phyloP scores from a whole-genome alignment of 371 early-diverging fungal genomes.

The Lichtheimia ornata region DNA sequence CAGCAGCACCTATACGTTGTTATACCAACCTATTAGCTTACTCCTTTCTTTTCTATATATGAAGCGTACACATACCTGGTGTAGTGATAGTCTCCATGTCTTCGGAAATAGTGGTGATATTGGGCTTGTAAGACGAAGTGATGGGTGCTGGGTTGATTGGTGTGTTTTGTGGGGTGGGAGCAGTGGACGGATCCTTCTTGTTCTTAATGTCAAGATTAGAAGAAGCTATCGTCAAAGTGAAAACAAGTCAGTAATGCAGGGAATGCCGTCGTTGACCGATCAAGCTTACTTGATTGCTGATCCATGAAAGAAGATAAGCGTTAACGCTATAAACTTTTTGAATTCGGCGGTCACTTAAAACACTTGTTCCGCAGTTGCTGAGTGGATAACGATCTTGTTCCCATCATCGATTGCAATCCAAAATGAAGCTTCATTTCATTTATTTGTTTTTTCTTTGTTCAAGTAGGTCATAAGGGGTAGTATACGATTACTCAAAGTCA shows the following conservation, averaged over 20 bases:
- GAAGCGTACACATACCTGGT: slow-evolving; percentile 19
- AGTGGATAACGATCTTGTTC: no score
- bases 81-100: slow-evolving; percentile 49
- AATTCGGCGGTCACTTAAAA: no score
- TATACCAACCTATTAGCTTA: neutral
- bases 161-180: slow-evolving; percentile 54
- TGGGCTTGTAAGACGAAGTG: slow-evolving; percentile 40
- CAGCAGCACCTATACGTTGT: slow-evolving; percentile 4
- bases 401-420: no score
- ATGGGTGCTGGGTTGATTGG: slow-evolving; percentile 51
- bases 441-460: neutral
- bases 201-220: slow-evolving; percentile 19
- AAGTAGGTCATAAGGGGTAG: neutral
- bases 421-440: neutral
- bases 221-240: slow-evolving; percentile 1
- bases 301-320: slow-evolving; percentile 13
- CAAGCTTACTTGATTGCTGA: slow-evolving; percentile 14
- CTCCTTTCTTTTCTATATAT: slow-evolving; percentile 7
- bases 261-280: neutral
- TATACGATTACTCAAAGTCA: slow-evolving; percentile 26
- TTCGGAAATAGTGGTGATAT: slow-evolving; percentile 45
- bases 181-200: slow-evolving; percentile 28
- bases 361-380: no score
- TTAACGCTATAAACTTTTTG: neutral
- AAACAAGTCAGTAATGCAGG: neutral